Base-by-base conservation (phyloP, 2,329 filamentous ascomycete species). In the Xylaria sp. region DNA sequence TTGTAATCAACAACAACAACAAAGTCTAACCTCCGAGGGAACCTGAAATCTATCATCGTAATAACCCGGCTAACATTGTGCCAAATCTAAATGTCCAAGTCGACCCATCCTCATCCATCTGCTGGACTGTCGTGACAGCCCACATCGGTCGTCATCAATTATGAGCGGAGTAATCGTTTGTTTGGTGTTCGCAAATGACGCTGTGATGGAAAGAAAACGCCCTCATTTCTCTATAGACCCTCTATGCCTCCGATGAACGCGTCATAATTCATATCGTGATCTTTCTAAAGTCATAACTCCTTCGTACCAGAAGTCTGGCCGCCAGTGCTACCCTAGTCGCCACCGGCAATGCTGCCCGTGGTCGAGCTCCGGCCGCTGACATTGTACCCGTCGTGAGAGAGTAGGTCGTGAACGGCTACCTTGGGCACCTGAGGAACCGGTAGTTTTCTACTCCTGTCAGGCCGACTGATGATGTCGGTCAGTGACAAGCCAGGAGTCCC, bases 361-460 rank as follows among this genome's bases (percentile, higher is more conserved):
- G 89, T 83, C 50, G 90, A 94, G 59, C 89, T 92, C 66, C 87
- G 86, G 57, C 90, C 89, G 63, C 90, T 92, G 53, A 83, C 81
- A 71, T 86, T 87, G 63, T 85, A 89, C 53, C 83, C 84, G 23
- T 81, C 79, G 53, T 78, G 82, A 1, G 85, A 81, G 63, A 96
- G 78, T 58, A 97, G 81, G 69, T 97, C 93, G 68, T 93, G 89
- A 4, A 95, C 88, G 1, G 89, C 89, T 49, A 96, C 89, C 74
- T 94, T 94, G 58, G 91, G 91, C n/a, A 92, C 84, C 75, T 93
- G 90, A 4, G 92, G 92, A 13, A 96, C 90, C 0, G 93, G 93
- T 16, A 97, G 80, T 75, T 97, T 97, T 68, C 93, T 82, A 23
- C 89, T 88, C 44, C 91, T 91, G 65, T 97, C 92, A 1, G 91